A percentile compares a stretch with the other conserved stretches of the same genome.
Conservation (phyloP, 805 yeast genomes). For the Zygosaccharomyces bailii region DNA sequence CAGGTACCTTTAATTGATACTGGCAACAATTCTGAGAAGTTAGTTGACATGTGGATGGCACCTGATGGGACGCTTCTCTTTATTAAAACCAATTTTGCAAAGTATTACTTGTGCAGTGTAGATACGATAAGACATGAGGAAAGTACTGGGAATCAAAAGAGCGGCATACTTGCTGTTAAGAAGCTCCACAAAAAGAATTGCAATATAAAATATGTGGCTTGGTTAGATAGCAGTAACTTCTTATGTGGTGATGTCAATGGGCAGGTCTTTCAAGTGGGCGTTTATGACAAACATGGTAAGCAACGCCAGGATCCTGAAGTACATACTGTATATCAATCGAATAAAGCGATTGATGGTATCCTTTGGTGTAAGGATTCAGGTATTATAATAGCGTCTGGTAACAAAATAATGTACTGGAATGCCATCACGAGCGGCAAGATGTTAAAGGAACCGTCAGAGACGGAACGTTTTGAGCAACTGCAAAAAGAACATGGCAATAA, state of each 20-base stretch:
- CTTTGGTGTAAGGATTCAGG: constrained; percentile 12
- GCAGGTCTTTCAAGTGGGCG: constrained; percentile 18
- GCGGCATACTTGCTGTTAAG: constrained; percentile 14
- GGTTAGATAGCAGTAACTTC: constrained; percentile 20
- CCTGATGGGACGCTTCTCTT: constrained; percentile 22
- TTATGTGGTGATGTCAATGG: constrained; percentile 29
- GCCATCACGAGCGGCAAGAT: constrained; percentile 13
- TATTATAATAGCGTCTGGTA: constrained; percentile 24
- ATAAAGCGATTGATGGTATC: constrained; percentile 29
- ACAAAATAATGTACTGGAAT: constrained; percentile 26
- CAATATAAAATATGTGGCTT: constrained; percentile 24
- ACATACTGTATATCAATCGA: constrained; percentile 13
- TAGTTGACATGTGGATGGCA: constrained; percentile 28
- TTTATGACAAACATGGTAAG: constrained; percentile 13
- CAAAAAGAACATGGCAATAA: constrained; percentile 35
- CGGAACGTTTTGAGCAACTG: constrained; percentile 38
- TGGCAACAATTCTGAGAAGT: constrained; percentile 20
- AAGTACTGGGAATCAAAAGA: constrained; percentile 1
- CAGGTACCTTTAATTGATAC: constrained; percentile 31
- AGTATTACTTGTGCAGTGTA: constrained; percentile 27
- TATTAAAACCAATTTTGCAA: constrained; percentile 33
- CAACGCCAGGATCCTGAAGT: constrained; percentile 10
- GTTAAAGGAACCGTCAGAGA: constrained; percentile 33
- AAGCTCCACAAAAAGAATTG: constrained; percentile 25
- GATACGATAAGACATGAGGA: constrained; percentile 7